phyloP scores from a whole-genome alignment of 352 stramenopile genomes.

The Pythium angustatum region DNA sequence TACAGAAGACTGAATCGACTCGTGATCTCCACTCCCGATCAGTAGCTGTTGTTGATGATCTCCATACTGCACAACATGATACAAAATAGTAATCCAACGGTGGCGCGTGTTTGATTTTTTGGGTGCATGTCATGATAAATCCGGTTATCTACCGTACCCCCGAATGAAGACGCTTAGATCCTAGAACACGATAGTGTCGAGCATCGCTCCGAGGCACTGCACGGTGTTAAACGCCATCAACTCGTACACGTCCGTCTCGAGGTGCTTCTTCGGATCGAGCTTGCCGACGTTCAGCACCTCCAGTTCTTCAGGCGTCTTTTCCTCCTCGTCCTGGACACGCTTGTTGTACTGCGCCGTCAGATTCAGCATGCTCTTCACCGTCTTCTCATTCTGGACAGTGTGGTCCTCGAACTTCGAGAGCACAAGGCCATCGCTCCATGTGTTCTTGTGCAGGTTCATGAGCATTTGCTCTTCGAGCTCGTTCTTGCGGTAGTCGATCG shows the following conservation, averaged over 20 bases:
- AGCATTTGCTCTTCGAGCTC: constrained; percentile 99
- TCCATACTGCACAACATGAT: too few species aligned
- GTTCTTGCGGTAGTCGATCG: constrained; percentile 98
- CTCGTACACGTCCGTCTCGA: constrained; percentile 95
- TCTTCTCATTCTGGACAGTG: constrained; percentile 90
- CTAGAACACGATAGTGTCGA: constrained; percentile 99
- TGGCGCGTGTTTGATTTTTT: too few species aligned
- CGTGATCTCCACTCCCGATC: background rate
- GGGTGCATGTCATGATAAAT: too few species aligned
- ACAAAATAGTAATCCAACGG: too few species aligned
- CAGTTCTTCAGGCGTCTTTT: constrained; percentile 97
- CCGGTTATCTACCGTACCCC: constrained; percentile 7
- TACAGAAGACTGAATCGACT: background rate
- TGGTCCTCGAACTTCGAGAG: constrained; percentile 96
- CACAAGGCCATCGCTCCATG: constrained; percentile 96
- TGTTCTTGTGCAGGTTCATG: constrained; percentile 98
- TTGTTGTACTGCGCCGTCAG: constrained; percentile 98
- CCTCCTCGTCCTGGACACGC: constrained; percentile 92
- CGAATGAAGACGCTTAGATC: background rate
- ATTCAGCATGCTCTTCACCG: constrained; percentile 94
- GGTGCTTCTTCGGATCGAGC: constrained; percentile 93
- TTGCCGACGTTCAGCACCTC: constrained; percentile 99
- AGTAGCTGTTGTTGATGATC: too few species aligned
- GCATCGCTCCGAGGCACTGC: constrained; percentile 97
- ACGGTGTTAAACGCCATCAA: constrained; percentile 99